These are phyloP conservation scores for Nidularia pulvinata DNA, from an alignment of 768 basidiomycete genomes.

Conservation along the genomic window DNA sequence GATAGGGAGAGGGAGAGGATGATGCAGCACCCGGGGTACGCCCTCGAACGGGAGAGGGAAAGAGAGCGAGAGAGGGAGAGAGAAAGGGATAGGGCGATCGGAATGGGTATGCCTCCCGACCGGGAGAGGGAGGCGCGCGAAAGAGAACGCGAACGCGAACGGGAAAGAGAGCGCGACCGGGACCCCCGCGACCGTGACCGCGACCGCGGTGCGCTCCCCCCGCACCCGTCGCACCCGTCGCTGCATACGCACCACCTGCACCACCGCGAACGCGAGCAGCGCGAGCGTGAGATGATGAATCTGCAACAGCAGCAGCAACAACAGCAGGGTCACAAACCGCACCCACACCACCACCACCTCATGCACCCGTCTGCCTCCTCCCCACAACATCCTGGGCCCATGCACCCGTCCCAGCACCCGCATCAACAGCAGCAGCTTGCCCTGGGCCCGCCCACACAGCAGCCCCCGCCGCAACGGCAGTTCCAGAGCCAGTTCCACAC, in stretches of 20 bases:
- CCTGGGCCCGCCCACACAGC: neutral
- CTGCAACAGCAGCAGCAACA: conserved; percentile 3
- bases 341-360: conserved; percentile 5
- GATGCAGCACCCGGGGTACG: neutral
- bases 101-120: neutral
- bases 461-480: conserved; percentile 17
- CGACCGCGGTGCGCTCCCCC: neutral
- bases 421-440: conserved; percentile 6
- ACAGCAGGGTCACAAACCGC: conserved; percentile 1
- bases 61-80: neutral
- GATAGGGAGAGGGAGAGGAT: conserved; percentile 2
- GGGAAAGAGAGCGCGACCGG: neutral
- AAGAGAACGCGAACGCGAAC: neutral
- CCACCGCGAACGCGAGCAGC: neutral
- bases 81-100: neutral
- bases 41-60: neutral
- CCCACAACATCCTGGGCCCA: neutral
- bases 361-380: too few species aligned
- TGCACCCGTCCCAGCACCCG: conserved; percentile 16
- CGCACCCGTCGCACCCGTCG: neutral
- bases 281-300: neutral
- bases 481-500: conserved; percentile 27
- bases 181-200: neutral
- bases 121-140: neutral
- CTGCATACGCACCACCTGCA: neutral